Conservation (phyloP, 192 early-diverging fungal species). For the Jimgerdemannia lactiflua region DNA sequence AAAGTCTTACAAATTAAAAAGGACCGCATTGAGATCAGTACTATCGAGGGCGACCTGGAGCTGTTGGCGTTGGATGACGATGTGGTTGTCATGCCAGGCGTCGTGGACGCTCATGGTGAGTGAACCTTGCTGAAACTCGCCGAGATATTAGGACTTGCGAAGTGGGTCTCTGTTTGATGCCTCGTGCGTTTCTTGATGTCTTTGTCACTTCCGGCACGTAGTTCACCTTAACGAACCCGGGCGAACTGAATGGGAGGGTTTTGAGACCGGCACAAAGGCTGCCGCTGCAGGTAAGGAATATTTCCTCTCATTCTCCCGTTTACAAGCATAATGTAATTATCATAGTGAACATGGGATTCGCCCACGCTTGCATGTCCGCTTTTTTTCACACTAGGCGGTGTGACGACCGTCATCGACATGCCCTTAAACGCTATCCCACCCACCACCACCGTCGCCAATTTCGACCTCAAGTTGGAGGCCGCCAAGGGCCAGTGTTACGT, state of each 20-base stretch:
- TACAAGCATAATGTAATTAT: no score
- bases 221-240: conserved; percentile 87
- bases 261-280: conserved; percentile 73
- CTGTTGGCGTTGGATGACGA: conserved; percentile 34
- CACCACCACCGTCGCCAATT: conserved; percentile 69
- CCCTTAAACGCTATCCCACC: conserved; percentile 87
- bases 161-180: background rate
- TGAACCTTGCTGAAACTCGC: no score
- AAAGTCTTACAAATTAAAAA: conserved; percentile 48
- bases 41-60: conserved; percentile 30
- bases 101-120: conserved; percentile 67
- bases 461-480: conserved; percentile 61
- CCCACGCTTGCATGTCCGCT: no score
- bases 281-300: conserved; percentile 63
- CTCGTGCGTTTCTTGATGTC: conserved; percentile 4
- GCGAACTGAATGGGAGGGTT: conserved; percentile 84
- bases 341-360: no score
- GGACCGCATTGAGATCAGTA: conserved; percentile 11
- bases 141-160: no score
- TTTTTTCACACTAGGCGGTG: conserved; percentile 44
- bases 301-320: background rate
- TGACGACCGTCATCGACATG: conserved; percentile 82
- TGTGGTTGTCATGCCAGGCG: conserved; percentile 65
- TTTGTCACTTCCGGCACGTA: conserved; percentile 1
- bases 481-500: conserved; percentile 70